Evolutionary conservation across 2,329 filamentous ascomycete species (phyloP).

Genomic region (Bipolaris sorokiniana): DNA sequence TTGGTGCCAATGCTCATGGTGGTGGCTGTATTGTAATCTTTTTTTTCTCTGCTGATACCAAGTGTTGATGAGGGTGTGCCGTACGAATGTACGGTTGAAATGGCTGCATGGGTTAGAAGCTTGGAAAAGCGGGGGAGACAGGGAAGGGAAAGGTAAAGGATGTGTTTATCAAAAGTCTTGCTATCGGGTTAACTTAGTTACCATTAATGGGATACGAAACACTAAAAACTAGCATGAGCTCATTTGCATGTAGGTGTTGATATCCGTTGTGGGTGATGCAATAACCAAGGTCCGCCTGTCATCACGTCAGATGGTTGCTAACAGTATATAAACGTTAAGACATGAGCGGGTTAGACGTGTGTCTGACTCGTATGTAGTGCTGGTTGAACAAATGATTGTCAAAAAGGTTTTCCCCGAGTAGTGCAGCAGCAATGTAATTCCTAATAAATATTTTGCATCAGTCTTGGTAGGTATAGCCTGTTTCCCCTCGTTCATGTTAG

Average conservation of each 20-base stretch:
- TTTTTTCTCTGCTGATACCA: constrained; percentile 34
- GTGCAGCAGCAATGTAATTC: background rate
- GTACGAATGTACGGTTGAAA: constrained; percentile 7
- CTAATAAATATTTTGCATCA: background rate
- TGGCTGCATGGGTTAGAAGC: constrained; percentile 2
- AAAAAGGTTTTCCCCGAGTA: background rate
- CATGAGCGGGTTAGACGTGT: background rate
- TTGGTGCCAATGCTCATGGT: constrained; percentile 7
- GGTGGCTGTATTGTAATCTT: constrained; percentile 36
- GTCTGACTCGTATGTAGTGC: background rate
- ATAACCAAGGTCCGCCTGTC: background rate
- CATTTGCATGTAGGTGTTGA: background rate
- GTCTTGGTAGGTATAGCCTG: background rate
- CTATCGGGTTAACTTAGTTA: constrained; percentile 2
- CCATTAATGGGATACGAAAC: background rate
- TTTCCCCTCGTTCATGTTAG: background rate
- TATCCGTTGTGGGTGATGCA: background rate
- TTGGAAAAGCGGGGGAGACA: background rate
- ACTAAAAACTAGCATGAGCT: constrained; percentile 8
- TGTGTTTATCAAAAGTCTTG: constrained; percentile 25
- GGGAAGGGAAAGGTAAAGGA: constrained; percentile 12
- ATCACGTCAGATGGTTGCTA: background rate
- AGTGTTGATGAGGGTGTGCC: constrained; percentile 16
- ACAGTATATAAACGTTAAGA: background rate
- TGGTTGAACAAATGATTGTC: no score